These are phyloP conservation scores for Endogone sp. DNA, from an alignment of 192 early-diverging fungal genomes.

Conservation along the genomic window DNA sequence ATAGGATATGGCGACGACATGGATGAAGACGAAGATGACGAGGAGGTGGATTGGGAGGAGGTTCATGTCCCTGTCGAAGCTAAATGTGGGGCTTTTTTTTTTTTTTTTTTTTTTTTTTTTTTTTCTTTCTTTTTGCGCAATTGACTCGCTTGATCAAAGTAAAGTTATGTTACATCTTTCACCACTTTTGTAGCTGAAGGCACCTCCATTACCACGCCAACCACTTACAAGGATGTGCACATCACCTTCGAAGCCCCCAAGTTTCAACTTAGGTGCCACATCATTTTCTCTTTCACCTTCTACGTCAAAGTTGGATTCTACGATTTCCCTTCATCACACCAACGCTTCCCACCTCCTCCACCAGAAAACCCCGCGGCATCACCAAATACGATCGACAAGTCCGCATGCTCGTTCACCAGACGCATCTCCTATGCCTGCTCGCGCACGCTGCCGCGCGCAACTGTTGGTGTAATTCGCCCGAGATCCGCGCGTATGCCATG, in stretches of 20 bases:
- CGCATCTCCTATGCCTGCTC: constrained; percentile 55
- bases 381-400: constrained; percentile 45
- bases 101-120: no score
- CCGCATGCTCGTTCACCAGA: constrained; percentile 54
- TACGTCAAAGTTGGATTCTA: no score
- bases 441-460: constrained; percentile 53
- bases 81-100: background rate
- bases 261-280: constrained; percentile 10
- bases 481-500: constrained; percentile 32
- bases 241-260: constrained; percentile 23
- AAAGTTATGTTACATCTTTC: no score
- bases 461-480: constrained; percentile 42
- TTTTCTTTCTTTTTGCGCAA: no score
- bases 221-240: constrained; percentile 32
- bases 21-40: constrained; percentile 25
- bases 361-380: constrained; percentile 35
- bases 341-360: no score
- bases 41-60: constrained; percentile 41
- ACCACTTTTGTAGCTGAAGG: background rate
- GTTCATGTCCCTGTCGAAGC: constrained; percentile 24
- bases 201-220: background rate
- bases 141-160: no score
- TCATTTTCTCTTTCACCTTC: no score
- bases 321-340: no score
- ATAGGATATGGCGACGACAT: background rate